Evolutionary conservation across 345 rosid genomes (phyloP).

Genomic region (Cardamine chenopodiifolia): DNA sequence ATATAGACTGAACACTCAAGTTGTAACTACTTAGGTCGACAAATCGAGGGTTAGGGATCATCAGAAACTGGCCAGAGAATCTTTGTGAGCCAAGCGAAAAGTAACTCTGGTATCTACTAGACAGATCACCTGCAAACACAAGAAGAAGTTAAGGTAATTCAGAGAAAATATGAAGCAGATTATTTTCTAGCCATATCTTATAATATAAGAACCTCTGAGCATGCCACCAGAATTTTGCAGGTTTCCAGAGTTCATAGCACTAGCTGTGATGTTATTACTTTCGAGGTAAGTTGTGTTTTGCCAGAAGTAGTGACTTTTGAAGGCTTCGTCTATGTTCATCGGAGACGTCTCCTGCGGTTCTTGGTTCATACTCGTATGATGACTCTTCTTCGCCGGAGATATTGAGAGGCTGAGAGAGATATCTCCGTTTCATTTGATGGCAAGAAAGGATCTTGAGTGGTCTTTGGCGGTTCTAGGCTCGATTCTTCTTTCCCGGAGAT

Average conservation of each 20-base stretch:
- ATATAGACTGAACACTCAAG: not conserved
- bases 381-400: not conserved
- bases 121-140: not conserved
- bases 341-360: not conserved
- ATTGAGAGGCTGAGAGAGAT: not conserved
- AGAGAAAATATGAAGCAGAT: not conserved
- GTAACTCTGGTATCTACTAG: not conserved
- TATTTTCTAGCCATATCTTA: not conserved
- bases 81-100: not conserved
- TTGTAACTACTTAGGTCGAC: not conserved
- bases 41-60: slow-evolving; percentile 7
- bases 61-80: not conserved
- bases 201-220: slow-evolving; percentile 51
- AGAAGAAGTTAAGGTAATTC: not conserved
- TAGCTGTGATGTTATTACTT: not conserved
- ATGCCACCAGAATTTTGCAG: slow-evolving; percentile 58
- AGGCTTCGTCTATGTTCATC: not conserved
- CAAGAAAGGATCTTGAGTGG: not conserved
- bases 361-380: not conserved
- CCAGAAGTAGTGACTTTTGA: not conserved
- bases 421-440: not conserved
- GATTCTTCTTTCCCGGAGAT: not conserved
- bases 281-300: not conserved
- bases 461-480: not conserved
- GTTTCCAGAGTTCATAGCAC: slow-evolving; percentile 55